A percentile compares a stretch with the other conserved stretches of the same genome.
These are phyloP conservation scores for Phlegmacium glaucopus DNA, from an alignment of 768 basidiomycete species.

Conservation along the genomic window DNA sequence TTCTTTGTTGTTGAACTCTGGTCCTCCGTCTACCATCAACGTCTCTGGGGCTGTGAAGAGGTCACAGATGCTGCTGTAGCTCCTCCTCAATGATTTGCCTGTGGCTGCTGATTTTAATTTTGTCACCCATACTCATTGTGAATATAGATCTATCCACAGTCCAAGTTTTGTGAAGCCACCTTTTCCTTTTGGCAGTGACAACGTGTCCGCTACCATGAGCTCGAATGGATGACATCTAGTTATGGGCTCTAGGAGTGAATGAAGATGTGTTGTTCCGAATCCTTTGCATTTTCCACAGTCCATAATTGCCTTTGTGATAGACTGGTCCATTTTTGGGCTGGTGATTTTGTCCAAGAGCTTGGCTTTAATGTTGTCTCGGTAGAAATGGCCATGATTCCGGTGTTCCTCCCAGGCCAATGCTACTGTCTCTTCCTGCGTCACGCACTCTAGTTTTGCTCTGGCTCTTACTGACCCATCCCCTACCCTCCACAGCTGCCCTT, in stretches of 20 bases:
- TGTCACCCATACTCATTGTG: constrained; percentile 27
- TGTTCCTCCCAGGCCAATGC: constrained; percentile 19
- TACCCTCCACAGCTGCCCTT: constrained; percentile 24
- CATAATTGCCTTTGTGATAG: constrained; percentile 20
- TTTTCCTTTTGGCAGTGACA: constrained; percentile 30
- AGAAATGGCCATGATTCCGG: constrained; percentile 26
- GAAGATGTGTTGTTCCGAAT: constrained; percentile 28
- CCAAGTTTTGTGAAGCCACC: constrained; percentile 26
- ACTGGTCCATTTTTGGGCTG: constrained; percentile 25
- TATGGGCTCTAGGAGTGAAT: constrained; percentile 34
- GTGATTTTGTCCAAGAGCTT: constrained; percentile 22
- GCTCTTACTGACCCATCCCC: constrained; percentile 12
- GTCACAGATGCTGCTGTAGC: constrained; percentile 19
- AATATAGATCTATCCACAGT: constrained; percentile 27
- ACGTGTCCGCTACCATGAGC: constrained; percentile 31
- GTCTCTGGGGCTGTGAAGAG: constrained; percentile 21
- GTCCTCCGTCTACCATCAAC: no score
- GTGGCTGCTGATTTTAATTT: constrained; percentile 25
- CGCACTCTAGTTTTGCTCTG: constrained; percentile 22
- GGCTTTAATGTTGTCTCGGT: constrained; percentile 29
- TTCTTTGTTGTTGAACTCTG: no score
- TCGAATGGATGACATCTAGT: constrained; percentile 26
- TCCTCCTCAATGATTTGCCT: constrained; percentile 19
- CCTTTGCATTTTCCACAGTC: constrained; percentile 25
- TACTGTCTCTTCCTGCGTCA: constrained; percentile 22